phyloP scores from a whole-genome alignment of 768 basidiomycete species.

The Boletus eberwhitei region DNA sequence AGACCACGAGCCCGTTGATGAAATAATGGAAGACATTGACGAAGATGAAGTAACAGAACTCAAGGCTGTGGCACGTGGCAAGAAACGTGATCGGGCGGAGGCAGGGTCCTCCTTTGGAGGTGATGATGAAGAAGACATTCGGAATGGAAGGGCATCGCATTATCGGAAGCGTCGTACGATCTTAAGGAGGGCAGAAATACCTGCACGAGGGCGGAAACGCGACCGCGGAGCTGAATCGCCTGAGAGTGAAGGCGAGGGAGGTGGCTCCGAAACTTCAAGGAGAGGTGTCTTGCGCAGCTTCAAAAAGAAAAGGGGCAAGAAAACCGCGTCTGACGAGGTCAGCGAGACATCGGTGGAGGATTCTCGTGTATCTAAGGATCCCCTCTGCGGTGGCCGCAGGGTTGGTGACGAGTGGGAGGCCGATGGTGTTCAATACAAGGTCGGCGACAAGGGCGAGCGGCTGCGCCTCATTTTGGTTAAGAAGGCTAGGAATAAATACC shows the following conservation, averaged over 20 bases:
- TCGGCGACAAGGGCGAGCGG: constrained; percentile 65
- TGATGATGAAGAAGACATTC: constrained; percentile 44
- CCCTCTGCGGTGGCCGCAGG: constrained; percentile 51
- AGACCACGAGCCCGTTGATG: constrained; percentile 37
- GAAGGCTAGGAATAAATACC: constrained; percentile 64
- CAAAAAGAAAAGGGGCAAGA: constrained; percentile 58
- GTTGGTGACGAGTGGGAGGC: constrained; percentile 78
- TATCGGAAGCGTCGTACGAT: constrained; percentile 58
- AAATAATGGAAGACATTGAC: constrained; percentile 37
- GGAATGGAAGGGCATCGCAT: constrained; percentile 42
- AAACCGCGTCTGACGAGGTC: constrained; percentile 35
- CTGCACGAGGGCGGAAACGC: constrained; percentile 60
- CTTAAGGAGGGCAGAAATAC: constrained; percentile 46
- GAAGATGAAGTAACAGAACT: constrained; percentile 43
- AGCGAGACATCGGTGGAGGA: constrained; percentile 50
- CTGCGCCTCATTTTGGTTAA: constrained; percentile 70
- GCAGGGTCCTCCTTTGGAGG: constrained; percentile 70
- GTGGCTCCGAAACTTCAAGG: constrained; percentile 10
- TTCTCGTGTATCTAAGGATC: constrained; percentile 45
- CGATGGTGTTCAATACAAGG: constrained; percentile 67
- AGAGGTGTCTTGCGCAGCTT: constrained; percentile 10
- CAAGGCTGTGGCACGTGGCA: constrained; percentile 43
- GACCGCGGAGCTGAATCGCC: constrained; percentile 53
- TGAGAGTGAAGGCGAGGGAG: constrained; percentile 30
- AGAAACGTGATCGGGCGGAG: constrained; percentile 74